Evolutionary conservation across 148 eudicot species (phyloP).

Genomic region (Chenopodium quinoa): DNA sequence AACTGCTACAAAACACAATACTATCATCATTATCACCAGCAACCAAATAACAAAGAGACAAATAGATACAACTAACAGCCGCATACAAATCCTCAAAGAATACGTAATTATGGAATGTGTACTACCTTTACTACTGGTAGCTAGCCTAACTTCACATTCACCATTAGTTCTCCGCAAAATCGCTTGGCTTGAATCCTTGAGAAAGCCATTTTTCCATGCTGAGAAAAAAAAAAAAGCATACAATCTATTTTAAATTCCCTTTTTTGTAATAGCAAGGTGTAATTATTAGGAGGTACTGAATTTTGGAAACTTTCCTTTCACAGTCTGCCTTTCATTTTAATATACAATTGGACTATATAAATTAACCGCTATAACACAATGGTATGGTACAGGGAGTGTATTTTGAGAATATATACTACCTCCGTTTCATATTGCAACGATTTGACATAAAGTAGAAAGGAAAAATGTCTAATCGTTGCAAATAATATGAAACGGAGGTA

Average conservation of each 20-base stretch:
- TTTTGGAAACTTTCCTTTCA: neutral
- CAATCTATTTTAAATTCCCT: neutral
- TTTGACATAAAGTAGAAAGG: too few species aligned
- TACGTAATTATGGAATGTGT: neutral
- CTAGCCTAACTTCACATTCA: conserved; percentile 7
- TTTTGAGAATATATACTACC: neutral
- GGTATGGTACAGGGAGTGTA: neutral
- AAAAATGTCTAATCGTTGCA: too few species aligned
- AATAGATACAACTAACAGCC: neutral
- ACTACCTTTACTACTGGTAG: conserved; percentile 33
- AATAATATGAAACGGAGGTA: too few species aligned
- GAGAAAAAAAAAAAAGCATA: neutral
- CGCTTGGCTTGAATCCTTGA: conserved; percentile 17
- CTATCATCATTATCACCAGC: neutral
- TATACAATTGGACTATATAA: neutral
- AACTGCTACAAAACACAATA: conserved; percentile 24
- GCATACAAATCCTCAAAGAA: neutral
- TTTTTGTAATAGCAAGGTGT: neutral
- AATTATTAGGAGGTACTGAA: neutral
- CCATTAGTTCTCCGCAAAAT: conserved; percentile 11
- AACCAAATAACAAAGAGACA: neutral
- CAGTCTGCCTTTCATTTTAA: neutral
- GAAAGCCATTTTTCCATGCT: conserved; percentile 35
- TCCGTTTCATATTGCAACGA: too few species aligned
- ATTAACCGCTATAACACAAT: neutral